A percentile compares a stretch with the other conserved stretches of the same genome.
Evolutionary conservation across 75 land plant genomes (phyloP).

Genomic region (Pinus tabuliformis): DNA sequence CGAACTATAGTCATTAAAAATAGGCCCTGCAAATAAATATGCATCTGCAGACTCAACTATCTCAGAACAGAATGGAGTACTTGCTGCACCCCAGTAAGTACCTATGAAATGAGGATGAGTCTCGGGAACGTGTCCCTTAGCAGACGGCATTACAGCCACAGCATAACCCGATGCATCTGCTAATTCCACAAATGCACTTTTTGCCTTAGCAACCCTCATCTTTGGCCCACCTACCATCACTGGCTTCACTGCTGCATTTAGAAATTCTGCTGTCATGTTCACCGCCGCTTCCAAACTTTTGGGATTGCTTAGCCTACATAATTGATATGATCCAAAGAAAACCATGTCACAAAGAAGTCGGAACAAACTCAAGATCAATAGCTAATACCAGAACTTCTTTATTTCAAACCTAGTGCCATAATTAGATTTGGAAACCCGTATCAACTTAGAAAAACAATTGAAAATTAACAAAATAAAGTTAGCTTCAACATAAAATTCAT

Average conservation of each 20-base stretch:
- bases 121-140: constrained; percentile 40
- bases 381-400: no score
- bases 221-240: constrained; percentile 53
- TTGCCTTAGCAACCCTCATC: constrained; percentile 36
- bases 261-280: constrained; percentile 34
- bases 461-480: no score
- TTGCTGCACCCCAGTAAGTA: constrained; percentile 58
- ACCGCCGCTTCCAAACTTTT: constrained; percentile 39
- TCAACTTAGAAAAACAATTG: no score
- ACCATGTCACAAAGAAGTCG: constrained; percentile 12
- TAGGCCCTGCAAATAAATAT: constrained; percentile 51
- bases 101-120: constrained; percentile 45
- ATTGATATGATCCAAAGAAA: no score
- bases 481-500: no score
- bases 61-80: constrained; percentile 38
- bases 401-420: no score
- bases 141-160: constrained; percentile 50
- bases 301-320: constrained; percentile 14
- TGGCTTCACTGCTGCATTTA: constrained; percentile 41
- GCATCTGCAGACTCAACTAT: constrained; percentile 62
- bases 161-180: constrained; percentile 50
- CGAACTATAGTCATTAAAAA: constrained; percentile 59
- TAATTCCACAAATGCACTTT: constrained; percentile 23
- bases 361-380: no score
- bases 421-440: no score